Percentiles rank a stretch among this genome's conserved stretches.
Conservation (phyloP, 768 basidiomycete species). For the Austroboletus eburneus region DNA sequence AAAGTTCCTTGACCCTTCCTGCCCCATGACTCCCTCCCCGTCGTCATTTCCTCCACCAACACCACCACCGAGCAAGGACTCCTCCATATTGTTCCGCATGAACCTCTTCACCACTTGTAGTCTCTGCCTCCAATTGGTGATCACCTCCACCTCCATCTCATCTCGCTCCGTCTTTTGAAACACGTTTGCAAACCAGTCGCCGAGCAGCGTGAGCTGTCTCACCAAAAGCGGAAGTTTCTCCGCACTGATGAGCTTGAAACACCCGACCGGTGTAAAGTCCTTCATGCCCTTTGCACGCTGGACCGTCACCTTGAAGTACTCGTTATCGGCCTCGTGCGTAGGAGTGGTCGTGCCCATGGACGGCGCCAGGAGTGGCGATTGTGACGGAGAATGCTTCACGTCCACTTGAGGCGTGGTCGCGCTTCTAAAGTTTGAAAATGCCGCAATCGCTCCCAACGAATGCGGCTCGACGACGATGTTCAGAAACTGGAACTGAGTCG, state of each 20-base stretch:
- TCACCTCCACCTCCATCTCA: conserved; percentile 68
- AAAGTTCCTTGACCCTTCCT: conserved; percentile 55
- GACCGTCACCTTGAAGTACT: conserved; percentile 93
- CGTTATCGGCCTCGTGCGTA: conserved; percentile 68
- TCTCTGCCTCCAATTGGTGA: conserved; percentile 85
- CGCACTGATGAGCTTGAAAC: conserved; percentile 92
- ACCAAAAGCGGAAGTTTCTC: conserved; percentile 83
- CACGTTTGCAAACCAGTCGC: conserved; percentile 88
- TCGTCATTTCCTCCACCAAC: conserved; percentile 11
- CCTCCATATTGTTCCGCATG: conserved; percentile 25
- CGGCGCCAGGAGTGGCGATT: conserved; percentile 17
- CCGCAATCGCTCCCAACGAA: conserved; percentile 77
- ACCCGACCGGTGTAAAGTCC: conserved; percentile 88
- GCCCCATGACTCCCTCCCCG: conserved; percentile 45
- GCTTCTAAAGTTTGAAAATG: conserved; percentile 63
- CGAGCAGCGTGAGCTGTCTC: conserved; percentile 80
- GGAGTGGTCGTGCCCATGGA: conserved; percentile 8
- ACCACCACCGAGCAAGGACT: conserved; percentile 16
- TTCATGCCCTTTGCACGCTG: conserved; percentile 89
- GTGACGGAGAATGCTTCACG: conserved; percentile 13
- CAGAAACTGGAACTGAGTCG: conserved; percentile 93
- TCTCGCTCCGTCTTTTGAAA: conserved; percentile 72
- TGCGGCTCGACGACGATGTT: conserved; percentile 97
- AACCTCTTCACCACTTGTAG: conserved; percentile 78
- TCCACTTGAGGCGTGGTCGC: conserved; percentile 6